A percentile compares a stretch with the other conserved stretches of the same genome.
Conservation (phyloP, 257 asterid species). For the Anisodus tanguticus region DNA sequence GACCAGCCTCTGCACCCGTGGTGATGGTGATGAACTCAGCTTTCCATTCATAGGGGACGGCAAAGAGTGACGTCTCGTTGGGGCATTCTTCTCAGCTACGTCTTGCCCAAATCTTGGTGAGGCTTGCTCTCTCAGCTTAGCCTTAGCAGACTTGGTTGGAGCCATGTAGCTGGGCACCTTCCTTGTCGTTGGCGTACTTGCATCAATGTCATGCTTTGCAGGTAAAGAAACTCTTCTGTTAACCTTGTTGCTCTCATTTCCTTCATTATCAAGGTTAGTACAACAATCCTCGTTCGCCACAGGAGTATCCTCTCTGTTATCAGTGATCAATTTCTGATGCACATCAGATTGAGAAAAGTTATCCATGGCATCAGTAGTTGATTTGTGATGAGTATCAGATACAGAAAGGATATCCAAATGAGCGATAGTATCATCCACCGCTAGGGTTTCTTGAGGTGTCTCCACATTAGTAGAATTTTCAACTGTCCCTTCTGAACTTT, state of each 20-base stretch:
- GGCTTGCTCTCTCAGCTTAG: slow-evolving; percentile 53
- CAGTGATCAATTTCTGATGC: slow-evolving; percentile 17
- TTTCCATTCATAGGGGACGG: slow-evolving; percentile 56
- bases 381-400: slow-evolving; percentile 22
- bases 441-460: slow-evolving; percentile 8
- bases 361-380: background rate
- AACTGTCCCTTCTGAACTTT: slow-evolving; percentile 22
- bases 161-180: slow-evolving; percentile 70
- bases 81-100: slow-evolving; percentile 44
- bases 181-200: slow-evolving; percentile 32
- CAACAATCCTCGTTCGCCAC: slow-evolving; percentile 28
- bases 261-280: slow-evolving; percentile 42
- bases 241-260: slow-evolving; percentile 37
- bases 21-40: slow-evolving; percentile 57
- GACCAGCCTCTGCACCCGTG: slow-evolving; percentile 51
- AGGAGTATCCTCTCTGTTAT: slow-evolving; percentile 32
- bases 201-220: slow-evolving; percentile 41
- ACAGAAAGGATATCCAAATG: slow-evolving; percentile 27
- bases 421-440: slow-evolving; percentile 27
- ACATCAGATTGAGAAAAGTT: background rate
- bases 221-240: slow-evolving; percentile 52
- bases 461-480: slow-evolving; percentile 28
- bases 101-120: slow-evolving; percentile 57
- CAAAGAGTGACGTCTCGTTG: slow-evolving; percentile 55
- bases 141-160: slow-evolving; percentile 62